Base-by-base conservation (phyloP, 2,329 filamentous ascomycete species). In the Annulohypoxylon truncatum region DNA sequence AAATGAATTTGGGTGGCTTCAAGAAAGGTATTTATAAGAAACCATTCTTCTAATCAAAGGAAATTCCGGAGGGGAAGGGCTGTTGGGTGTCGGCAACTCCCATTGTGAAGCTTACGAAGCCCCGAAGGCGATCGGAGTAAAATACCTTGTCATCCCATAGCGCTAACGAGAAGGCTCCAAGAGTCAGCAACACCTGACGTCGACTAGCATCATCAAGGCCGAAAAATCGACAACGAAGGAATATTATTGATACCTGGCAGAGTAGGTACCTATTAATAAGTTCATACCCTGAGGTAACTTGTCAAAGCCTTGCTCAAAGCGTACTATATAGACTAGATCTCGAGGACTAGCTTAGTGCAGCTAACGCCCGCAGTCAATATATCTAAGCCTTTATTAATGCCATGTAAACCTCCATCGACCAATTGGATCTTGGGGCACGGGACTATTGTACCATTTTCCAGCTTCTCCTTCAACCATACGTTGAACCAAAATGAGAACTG, bases 401-500 rank as follows among this genome's bases (percentile, higher is more conserved):
- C 71, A 4, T 61, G 73, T 53, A 83, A 44, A 0, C 81, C 79
- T 29, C 70, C 78, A 1, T 79, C 81, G 1, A 81, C 71, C 0
- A 82, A 70, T 1, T 3, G 78, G 0, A 74, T 76, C 62, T 79
- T 74, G 2, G 81, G 81, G 57, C 80, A 82, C 3, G 81, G 79
- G 22, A 44, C 76, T 8, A 83, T 76, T 0, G 33, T 52, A 1
- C 76, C 73, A 7, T 74, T 77, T 1, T 53, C 69, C 48, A 82
- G 53, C 3, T 74, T 78, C 26, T 77, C 71, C 22, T 71, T 76
- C 48, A 79, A 26, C 74, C 77, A 82, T 5, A 71, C 77, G 26
- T 78, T 78, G n/a, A 83, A 68, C 78, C 79, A 81, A 29, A 78
- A 81, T 24, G 51, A 71, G 50, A 82, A 82, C 57, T 82, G 78